Evolutionary conservation across 2,329 filamentous ascomycete species (phyloP), one percentile per base, ranked within the genome.

Genomic region (Fusarium coicis): DNA sequence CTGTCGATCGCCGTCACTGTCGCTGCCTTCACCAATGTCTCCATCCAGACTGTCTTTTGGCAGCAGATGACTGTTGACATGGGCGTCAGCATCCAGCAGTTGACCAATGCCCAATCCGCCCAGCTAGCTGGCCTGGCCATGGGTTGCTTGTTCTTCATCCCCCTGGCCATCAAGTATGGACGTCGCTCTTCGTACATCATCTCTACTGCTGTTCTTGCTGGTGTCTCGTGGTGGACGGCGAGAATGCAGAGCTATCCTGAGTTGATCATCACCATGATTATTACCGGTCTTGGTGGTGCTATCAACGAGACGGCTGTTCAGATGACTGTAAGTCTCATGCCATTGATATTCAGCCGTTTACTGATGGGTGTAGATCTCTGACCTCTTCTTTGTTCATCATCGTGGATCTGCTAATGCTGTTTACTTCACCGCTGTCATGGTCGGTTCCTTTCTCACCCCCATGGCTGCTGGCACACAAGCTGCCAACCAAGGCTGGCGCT

Each of bases 221-320:
- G 60, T 52, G 66, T 74, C 3, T 37, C 67, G 3, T 77, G 75
- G 75, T 77, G 75, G 75, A 76, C 66, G 12, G 59, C 75, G 0
- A 58, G 64, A 4, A 80, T 79, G 66, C 42, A 57, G 4, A 70
- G 64, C 4, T 56, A 70, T 30, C 26, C 66, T 5, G 76, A 81
- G 43, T 30, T 81, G n/a, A 76, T 77, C 18, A 9, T 75, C 4
- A 78, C 73, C 7, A 75, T 76, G 30, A 23, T 80, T 0, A 63
- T 81, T 0, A 78, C 78, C 12, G 83, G 83, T 0, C 59, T 84
- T 21, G 80, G 81, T 4, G 82, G 81, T 8, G 80, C 83, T 5
- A 80, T 81, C 2, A 84, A 84, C n/a, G 82, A 84, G 49, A 80
- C 81, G 3, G 79, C 81, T 19, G 79, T 79, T 1, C 81, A 84